Evolutionary conservation across 176 grass and related monocot species (phyloP).

Genomic region (Phoenix dactylifera): DNA sequence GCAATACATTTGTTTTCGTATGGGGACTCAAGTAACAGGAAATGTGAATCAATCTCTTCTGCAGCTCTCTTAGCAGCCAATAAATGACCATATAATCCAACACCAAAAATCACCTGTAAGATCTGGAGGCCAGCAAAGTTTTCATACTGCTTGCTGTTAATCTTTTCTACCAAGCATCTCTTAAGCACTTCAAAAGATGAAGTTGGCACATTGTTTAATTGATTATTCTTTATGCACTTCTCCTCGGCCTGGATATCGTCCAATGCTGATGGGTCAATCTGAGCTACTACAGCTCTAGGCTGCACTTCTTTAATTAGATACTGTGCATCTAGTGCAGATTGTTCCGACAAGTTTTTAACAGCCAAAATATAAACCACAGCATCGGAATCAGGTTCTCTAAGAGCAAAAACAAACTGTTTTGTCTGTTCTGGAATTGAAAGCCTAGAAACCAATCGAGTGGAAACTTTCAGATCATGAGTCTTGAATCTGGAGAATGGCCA

Average conservation of each 20-base stretch:
- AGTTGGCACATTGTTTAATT: slow-evolving; percentile 45
- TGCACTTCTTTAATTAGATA: slow-evolving; percentile 65
- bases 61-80: slow-evolving; percentile 83
- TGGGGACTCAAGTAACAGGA: slow-evolving; percentile 78
- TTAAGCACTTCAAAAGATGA: slow-evolving; percentile 69
- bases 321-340: slow-evolving; percentile 64
- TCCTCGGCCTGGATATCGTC: slow-evolving; percentile 68
- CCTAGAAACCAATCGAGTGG: slow-evolving; percentile 36
- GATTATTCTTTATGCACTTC: slow-evolving; percentile 34
- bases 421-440: slow-evolving; percentile 76
- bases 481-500: slow-evolving; percentile 74
- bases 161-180: slow-evolving; percentile 69
- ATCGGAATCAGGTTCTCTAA: slow-evolving; percentile 46
- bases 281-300: slow-evolving; percentile 61
- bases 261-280: slow-evolving; percentile 47
- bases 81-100: slow-evolving; percentile 81
- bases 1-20: slow-evolving; percentile 42
- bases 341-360: slow-evolving; percentile 66
- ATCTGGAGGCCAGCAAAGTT: slow-evolving; percentile 68
- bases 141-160: slow-evolving; percentile 68
- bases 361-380: slow-evolving; percentile 74
- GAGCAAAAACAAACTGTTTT: slow-evolving; percentile 85
- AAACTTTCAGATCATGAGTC: slow-evolving; percentile 60
- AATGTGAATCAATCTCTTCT: slow-evolving; percentile 47
- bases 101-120: slow-evolving; percentile 81